Percentiles rank a stretch among this genome's conserved stretches.
These are phyloP conservation scores for Chlorella sp. DNA, from an alignment of 139 green algal genomes.

Conservation along the genomic window DNA sequence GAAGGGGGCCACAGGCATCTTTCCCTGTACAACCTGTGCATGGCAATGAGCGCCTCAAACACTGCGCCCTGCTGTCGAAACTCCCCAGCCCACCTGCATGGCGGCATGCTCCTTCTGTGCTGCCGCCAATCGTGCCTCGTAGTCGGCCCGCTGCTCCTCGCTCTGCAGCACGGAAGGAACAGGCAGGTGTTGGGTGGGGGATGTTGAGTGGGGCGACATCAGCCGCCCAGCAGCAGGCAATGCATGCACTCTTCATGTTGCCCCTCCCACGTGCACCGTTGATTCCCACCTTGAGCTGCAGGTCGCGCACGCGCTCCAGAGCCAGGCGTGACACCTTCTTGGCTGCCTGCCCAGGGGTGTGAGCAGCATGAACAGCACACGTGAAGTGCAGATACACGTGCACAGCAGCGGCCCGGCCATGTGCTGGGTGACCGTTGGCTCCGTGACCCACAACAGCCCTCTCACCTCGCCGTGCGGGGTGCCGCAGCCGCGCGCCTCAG, in stretches of 20 bases:
- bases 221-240: no score
- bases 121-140: background rate
- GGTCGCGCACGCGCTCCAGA: constrained; percentile 4
- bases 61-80: no score
- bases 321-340: constrained; percentile 31
- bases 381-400: background rate
- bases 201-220: no score
- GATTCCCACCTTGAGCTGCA: constrained; percentile 8
- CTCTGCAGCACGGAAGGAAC: no score
- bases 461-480: constrained; percentile 19
- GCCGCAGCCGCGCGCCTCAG: background rate
- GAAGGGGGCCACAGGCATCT: no score
- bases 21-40: no score
- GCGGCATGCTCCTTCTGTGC: background rate
- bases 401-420: background rate
- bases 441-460: background rate
- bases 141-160: constrained; percentile 2
- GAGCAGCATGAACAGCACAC: background rate
- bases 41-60: no score
- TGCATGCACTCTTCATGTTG: no score
- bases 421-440: background rate
- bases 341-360: background rate
- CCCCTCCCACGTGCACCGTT: no score
- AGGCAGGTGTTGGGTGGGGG: no score
- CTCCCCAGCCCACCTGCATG: background rate